These are phyloP conservation scores for Xylariales sp. DNA, from an alignment of 2,329 filamentous ascomycete species.

Conservation along the genomic window DNA sequence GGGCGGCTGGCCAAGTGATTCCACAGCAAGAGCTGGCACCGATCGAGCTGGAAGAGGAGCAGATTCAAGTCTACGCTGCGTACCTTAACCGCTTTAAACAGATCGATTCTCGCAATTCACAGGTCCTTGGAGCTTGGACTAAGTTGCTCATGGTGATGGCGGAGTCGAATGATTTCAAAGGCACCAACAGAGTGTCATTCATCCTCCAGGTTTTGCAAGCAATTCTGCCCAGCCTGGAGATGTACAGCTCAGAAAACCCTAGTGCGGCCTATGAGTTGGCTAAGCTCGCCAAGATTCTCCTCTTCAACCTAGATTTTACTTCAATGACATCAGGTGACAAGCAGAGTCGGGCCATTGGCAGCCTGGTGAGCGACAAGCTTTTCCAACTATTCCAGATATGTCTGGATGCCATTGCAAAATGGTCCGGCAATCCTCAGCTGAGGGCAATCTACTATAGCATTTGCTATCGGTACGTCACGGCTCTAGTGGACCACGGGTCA, in stretches of 20 bases:
- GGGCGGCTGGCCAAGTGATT: conserved; percentile 43
- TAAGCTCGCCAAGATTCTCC: conserved; percentile 66
- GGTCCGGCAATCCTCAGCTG: conserved; percentile 65
- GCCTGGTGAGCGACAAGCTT: conserved; percentile 81
- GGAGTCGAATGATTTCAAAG: conserved; percentile 74
- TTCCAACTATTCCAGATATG: conserved; percentile 89
- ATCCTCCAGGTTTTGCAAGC: conserved; percentile 83
- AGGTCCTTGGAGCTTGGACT: conserved; percentile 77
- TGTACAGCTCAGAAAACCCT: conserved; percentile 64
- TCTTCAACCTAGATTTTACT: conserved; percentile 65
- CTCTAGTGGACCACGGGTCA: conserved; percentile 55
- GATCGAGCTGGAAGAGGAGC: conserved; percentile 54
- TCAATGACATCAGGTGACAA: conserved; percentile 33
- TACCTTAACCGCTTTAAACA: conserved; percentile 61
- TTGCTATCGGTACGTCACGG: conserved; percentile 78
- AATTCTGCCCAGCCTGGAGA: conserved; percentile 82
- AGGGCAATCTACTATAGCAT: conserved; percentile 88
- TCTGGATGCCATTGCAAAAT: conserved; percentile 71
- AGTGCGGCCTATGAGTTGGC: conserved; percentile 72
- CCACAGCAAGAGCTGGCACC: conserved; percentile 42
- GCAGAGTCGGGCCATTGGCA: conserved; percentile 48
- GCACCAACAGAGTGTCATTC: conserved; percentile 67
- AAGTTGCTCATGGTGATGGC: conserved; percentile 81
- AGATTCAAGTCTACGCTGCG: conserved; percentile 56
- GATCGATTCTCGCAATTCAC: conserved; percentile 53